Evolutionary conservation across 306 rosid species (phyloP), one percentile per base, ranked within the genome.

Genomic region (Pterocarpus macrocarpus): DNA sequence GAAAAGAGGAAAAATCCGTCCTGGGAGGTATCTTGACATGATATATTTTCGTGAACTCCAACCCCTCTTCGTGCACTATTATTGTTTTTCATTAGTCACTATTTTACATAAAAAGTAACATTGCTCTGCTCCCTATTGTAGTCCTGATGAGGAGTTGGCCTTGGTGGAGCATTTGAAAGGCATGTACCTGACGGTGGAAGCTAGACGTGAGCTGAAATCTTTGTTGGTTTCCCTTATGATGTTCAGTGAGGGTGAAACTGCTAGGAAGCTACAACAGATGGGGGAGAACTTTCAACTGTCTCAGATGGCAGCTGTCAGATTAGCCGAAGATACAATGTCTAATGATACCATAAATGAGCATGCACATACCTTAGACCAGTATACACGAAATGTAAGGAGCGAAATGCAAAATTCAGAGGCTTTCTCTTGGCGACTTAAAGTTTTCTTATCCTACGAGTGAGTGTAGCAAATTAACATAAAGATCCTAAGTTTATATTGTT

Each of bases 1-100:
- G 62, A 95, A 94, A 80, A 91, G 91, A 83, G 99, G 98, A 64
- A 95, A 93, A 86, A 95, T 95, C 76, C 99, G 99, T 73, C 92
- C 97, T 3, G 99, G 99, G 43, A 93, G 99, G 99, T 95, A 88
- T 34, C n/a, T 73, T 45, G 63, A 74, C 53, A n/a, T 45, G 28
- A 15, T 30, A 79, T 64, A n/a, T 64, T 74, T 17, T 43, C 58
- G 44, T 28, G 9, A 79, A 58, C 35, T 7, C 13, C 38, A 0
- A 15, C 11, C 58, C 52, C 45, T 79, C 41, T 78, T 69, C 16
- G n/a, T 68, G 8, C 36, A 15, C 38, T 67, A 7, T 30, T 67
- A 5, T 30, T 16, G 52, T 73, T 79, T 65, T 75, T 50, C 76
- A 32, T 30, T 71, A 8, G 52, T 57, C 41, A 39, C 50, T 70